Percentiles rank a stretch among this genome's conserved stretches.
Evolutionary conservation across 75 land plant genomes (phyloP).

Genomic region (Picea glauca): DNA sequence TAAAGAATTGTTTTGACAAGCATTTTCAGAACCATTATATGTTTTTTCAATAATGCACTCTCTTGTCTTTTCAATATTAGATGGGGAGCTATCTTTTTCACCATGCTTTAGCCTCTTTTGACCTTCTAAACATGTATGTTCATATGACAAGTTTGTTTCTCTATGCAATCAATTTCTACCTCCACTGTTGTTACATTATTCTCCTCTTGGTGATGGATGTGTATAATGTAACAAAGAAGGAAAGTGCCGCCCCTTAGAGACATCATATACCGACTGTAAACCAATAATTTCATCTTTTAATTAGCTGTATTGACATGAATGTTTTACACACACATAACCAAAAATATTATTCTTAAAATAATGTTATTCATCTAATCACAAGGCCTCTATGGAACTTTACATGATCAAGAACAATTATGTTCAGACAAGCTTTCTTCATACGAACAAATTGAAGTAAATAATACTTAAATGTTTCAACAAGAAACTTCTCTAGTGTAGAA

Average conservation of each 20-base stretch:
- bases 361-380: not conserved
- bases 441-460: constrained; percentile 1
- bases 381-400: not conserved
- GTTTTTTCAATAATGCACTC: not conserved
- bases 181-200: not conserved
- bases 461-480: not conserved
- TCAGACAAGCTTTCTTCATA: not conserved
- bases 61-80: not conserved
- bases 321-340: not conserved
- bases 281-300: not conserved
- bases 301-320: not conserved
- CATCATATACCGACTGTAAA: constrained; percentile 6
- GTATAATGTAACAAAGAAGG: not conserved
- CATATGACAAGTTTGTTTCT: not conserved
- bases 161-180: not conserved
- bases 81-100: not conserved
- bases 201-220: not conserved
- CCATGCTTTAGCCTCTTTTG: not conserved
- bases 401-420: not conserved
- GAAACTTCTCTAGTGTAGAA: not conserved
- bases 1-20: not conserved
- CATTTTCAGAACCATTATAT: not conserved
- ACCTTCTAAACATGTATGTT: not conserved
- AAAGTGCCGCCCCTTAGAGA: not conserved
- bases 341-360: not conserved